Evolutionary conservation across 2,329 filamentous ascomycete species (phyloP), one percentile per base, ranked within the genome.

Genomic region (Cercospora beticola): DNA sequence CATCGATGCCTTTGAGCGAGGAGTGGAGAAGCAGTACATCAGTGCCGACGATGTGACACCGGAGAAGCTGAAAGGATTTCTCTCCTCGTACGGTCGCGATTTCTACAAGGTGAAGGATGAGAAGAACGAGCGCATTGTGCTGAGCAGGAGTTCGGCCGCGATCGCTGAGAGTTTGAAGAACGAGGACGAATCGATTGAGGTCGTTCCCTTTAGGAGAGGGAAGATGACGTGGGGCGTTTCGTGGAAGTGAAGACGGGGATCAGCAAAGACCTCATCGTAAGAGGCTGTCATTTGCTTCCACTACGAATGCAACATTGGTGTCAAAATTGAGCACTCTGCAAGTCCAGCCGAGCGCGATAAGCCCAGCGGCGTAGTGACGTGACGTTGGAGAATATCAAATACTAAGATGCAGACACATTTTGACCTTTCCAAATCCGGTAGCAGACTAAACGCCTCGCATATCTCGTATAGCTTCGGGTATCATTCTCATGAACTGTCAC

Each of bases 181-280:
- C 28, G 81, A 85, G 12, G 85, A 85, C 43, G 81, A 82, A 0
- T 75, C 74, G 10, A 80, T 88, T 12, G 86, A 89, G 76, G 86
- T 92, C 52, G 87, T 91, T 71, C 88, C 88, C 9, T 92, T 90
- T 77, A 82, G 88, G 66, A 84, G 86, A 72, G 88, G 88, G 2
- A 85, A 90, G 81, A 79, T 83, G 75, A 89, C 85, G 1, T 89
- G 87, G 87, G 82, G 81, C 64, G 82, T 86, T 12, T 76, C 80
- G 68, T 86, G 83, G 83, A 76, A 79, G 71, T 81, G 65, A 68
- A 21, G 16, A 28, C 23, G 6, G 9, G 33, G 31, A 43, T 54
- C 21, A 23, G n/a, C 21, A 49, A 49, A 8, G 18, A 36, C 28
- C 18, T 18, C 57, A 60, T 14, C 28, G 57, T 33, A 18, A 60